A percentile compares a stretch with the other conserved stretches of the same genome.
These are phyloP conservation scores for Erythrobasidium hasegawianum DNA, from an alignment of 1,284 basidiomycete species.

Conservation along the genomic window DNA sequence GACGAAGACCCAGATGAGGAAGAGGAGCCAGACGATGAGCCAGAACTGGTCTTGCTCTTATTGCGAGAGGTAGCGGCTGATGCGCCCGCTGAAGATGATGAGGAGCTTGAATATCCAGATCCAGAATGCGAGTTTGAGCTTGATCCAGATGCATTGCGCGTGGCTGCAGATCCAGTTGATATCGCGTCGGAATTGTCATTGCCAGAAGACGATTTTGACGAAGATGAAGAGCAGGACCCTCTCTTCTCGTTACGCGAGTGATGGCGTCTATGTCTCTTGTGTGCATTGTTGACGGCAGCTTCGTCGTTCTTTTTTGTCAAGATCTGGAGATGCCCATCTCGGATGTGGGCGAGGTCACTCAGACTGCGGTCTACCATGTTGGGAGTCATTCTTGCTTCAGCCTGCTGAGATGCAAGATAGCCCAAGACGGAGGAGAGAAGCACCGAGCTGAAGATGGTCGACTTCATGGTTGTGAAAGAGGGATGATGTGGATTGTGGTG, in stretches of 20 bases:
- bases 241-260: background rate
- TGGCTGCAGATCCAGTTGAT: background rate
- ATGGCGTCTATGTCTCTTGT: background rate
- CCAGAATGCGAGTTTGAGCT: constrained; percentile 1
- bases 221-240: background rate
- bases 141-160: no score
- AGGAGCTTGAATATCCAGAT: constrained; percentile 3
- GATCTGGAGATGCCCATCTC: constrained; percentile 17
- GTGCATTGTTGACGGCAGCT: background rate
- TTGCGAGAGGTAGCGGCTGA: background rate
- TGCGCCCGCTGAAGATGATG: background rate
- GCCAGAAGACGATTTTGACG: background rate
- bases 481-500: background rate
- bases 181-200: background rate
- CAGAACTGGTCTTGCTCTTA: background rate
- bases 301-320: constrained; percentile 15
- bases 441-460: background rate
- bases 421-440: background rate
- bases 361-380: background rate
- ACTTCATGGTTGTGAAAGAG: background rate
- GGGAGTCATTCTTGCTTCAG: background rate
- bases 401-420: no score
- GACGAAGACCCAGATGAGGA: constrained; percentile 17
- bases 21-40: background rate
- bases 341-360: background rate